phyloP scores from a whole-genome alignment of 129 eudicot genomes.

The Artemisia tridentata region DNA sequence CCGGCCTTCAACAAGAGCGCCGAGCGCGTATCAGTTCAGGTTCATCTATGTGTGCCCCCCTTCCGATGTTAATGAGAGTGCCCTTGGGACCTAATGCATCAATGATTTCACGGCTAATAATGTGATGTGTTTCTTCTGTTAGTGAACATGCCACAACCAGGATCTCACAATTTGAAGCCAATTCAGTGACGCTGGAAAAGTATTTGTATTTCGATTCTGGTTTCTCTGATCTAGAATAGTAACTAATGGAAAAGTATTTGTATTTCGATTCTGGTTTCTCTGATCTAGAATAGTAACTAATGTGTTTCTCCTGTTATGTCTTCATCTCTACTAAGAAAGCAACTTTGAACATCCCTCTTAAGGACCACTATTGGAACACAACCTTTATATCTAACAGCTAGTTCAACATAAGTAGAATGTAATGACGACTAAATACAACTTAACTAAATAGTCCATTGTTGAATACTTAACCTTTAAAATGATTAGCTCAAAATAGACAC shows the following conservation, averaged over 20 bases:
- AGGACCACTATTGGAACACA: no score
- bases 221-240: constrained; percentile 67
- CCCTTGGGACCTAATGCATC: constrained; percentile 76
- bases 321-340: no score
- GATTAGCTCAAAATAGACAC: no score
- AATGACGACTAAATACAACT: no score
- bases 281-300: constrained; percentile 71
- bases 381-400: no score
- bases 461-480: no score
- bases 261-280: constrained; percentile 50
- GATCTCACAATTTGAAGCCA: constrained; percentile 68
- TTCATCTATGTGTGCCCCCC: constrained; percentile 80
- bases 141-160: constrained; percentile 74
- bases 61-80: constrained; percentile 62
- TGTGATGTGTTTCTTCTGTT: constrained; percentile 66
- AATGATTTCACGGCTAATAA: constrained; percentile 66
- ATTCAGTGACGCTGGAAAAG: constrained; percentile 51
- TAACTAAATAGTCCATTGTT: no score
- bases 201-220: constrained; percentile 54
- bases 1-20: constrained; percentile 74
- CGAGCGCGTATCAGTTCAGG: constrained; percentile 72
- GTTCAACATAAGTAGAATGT: no score
- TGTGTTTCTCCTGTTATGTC: no score
- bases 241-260: constrained; percentile 61
- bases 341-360: no score